phyloP scores from a whole-genome alignment of 2,329 filamentous ascomycete species.

The Fusarium sp. region DNA sequence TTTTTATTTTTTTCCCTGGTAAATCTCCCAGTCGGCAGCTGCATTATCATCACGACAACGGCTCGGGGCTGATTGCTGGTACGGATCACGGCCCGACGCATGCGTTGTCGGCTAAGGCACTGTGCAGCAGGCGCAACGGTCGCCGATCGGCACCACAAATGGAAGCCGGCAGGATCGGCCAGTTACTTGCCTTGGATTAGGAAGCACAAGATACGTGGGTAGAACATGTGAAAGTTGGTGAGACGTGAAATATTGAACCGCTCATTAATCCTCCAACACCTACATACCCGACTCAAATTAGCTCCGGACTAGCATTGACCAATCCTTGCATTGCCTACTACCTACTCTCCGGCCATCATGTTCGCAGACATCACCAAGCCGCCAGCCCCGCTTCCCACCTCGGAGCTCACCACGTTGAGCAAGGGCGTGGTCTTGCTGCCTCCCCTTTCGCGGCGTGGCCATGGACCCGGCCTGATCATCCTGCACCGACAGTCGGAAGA shows the following conservation, averaged over 20 bases:
- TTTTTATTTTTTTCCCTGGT: background rate
- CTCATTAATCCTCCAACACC: background rate
- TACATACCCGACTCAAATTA: background rate
- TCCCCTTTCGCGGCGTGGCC: constrained; percentile 52
- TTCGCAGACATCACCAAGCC: constrained; percentile 45
- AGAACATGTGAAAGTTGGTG: background rate
- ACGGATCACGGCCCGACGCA: background rate
- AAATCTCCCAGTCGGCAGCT: background rate
- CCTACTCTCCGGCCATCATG: no score
- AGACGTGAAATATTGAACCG: background rate
- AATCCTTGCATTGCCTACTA: background rate
- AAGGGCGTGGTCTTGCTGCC: constrained; percentile 42
- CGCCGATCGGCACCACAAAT: background rate
- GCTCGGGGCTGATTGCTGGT: background rate
- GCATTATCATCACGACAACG: background rate
- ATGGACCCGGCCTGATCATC: constrained; percentile 53
- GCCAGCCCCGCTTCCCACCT: constrained; percentile 40
- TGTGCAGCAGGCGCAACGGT: background rate
- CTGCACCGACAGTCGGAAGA: constrained; percentile 29
- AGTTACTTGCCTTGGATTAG: background rate
- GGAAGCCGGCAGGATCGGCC: background rate
- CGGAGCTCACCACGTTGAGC: constrained; percentile 25
- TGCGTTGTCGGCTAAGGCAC: background rate
- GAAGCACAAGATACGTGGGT: background rate
- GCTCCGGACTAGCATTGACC: background rate